These are phyloP conservation scores for Venturia carpophila DNA, from an alignment of 2,329 filamentous ascomycete genomes.

Conservation along the genomic window DNA sequence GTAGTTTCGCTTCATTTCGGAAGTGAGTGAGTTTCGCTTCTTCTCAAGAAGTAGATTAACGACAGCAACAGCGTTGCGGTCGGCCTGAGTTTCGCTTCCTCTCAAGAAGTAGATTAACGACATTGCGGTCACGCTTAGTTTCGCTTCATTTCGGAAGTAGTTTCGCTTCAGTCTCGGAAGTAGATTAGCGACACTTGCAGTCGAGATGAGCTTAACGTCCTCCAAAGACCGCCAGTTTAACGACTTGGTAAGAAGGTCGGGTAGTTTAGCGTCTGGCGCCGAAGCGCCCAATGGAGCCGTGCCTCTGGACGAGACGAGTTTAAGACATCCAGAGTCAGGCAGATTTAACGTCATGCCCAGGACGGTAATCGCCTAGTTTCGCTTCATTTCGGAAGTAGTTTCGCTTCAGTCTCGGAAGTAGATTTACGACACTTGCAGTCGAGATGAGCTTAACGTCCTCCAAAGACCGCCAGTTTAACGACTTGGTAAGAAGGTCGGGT, in stretches of 20 bases:
- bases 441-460: neutral
- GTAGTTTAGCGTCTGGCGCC: neutral
- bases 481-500: conserved; percentile 2
- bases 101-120: neutral
- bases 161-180: neutral
- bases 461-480: neutral
- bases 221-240: neutral
- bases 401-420: neutral
- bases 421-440: neutral
- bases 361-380: too few relatives aligned
- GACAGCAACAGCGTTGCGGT: neutral
- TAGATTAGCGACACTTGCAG: neutral
- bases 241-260: neutral
- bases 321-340: too few relatives aligned
- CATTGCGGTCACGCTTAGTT: neutral
- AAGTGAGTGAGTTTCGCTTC: neutral
- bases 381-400: too few relatives aligned
- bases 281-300: too few relatives aligned
- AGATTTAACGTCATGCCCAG: too few relatives aligned
- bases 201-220: neutral
- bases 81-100: neutral
- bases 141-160: neutral
- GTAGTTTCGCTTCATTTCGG: too few relatives aligned
- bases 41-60: neutral
- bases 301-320: too few relatives aligned